Evolutionary conservation across 2,329 filamentous ascomycete species (phyloP).

Genomic region (Cladophialophora immunda): DNA sequence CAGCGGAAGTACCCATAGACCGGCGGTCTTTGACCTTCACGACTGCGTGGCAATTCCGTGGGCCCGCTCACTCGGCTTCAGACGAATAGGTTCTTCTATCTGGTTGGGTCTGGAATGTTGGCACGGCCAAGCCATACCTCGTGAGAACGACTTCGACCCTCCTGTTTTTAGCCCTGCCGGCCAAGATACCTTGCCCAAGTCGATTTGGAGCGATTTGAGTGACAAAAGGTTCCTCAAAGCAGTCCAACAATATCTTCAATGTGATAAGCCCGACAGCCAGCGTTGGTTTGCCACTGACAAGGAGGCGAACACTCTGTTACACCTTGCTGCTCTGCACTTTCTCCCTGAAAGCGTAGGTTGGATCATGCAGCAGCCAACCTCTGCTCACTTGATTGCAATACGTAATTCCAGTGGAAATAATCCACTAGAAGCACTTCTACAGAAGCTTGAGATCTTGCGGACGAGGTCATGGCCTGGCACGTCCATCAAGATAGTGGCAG

Average conservation of each 20-base stretch:
- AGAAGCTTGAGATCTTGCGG: slow-evolving; percentile 43
- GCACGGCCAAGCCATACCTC: neutral
- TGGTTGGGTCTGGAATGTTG: slow-evolving; percentile 44
- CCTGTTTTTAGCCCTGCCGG: neutral
- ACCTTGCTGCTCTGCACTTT: slow-evolving; percentile 40
- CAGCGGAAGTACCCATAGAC: slow-evolving; percentile 2
- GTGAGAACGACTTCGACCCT: neutral
- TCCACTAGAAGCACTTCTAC: slow-evolving; percentile 45
- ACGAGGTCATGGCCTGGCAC: slow-evolving; percentile 31
- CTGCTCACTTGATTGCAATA: slow-evolving; percentile 26
- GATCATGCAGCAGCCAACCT: slow-evolving; percentile 42
- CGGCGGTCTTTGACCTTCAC: slow-evolving; percentile 12
- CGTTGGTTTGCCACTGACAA: slow-evolving; percentile 30
- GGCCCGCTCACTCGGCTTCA: slow-evolving; percentile 45
- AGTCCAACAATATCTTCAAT: neutral
- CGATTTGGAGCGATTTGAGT: neutral
- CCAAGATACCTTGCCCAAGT: slow-evolving; percentile 9
- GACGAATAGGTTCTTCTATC: slow-evolving; percentile 45
- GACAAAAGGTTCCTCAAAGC: slow-evolving; percentile 3
- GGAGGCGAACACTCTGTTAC: slow-evolving; percentile 41
- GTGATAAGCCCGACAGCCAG: neutral
- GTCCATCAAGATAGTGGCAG: slow-evolving; percentile 38
- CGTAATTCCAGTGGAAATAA: slow-evolving; percentile 47
- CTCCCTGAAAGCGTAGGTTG: slow-evolving; percentile 41
- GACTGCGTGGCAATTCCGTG: slow-evolving; percentile 38